A percentile compares a stretch with the other conserved stretches of the same genome.
Conservation (phyloP, 441 rosid species). For the Cnidoscolus chayamansa region DNA sequence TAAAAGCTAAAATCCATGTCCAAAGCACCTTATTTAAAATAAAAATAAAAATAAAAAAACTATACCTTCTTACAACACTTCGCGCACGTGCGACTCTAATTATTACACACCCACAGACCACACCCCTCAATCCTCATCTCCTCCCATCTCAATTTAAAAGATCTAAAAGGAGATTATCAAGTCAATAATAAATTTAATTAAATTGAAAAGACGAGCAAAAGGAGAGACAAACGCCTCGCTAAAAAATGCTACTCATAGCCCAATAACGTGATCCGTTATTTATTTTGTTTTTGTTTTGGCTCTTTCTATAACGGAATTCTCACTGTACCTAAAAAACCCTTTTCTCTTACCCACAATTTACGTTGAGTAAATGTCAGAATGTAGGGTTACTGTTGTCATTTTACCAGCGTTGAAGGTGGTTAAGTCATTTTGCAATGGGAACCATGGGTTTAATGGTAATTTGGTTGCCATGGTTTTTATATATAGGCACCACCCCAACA, state of each 20-base stretch:
- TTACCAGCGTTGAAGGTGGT: not conserved
- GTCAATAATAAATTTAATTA: slow-evolving; percentile 13
- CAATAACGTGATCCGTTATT: slow-evolving; percentile 73
- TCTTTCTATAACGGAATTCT: slow-evolving; percentile 48
- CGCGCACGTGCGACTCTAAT: slow-evolving; percentile 56
- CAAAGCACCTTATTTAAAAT: not conserved
- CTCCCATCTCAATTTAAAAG: not conserved
- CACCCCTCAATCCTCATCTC: no score
- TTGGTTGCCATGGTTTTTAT: slow-evolving; percentile 19
- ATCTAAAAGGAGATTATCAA: slow-evolving; percentile 6
- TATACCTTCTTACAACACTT: slow-evolving; percentile 5
- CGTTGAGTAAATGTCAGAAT: no score
- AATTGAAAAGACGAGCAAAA: not conserved
- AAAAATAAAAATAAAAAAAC: no score
- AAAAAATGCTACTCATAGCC: slow-evolving; percentile 35
- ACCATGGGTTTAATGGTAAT: slow-evolving; percentile 36
- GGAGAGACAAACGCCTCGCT: slow-evolving; percentile 14
- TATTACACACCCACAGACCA: slow-evolving; percentile 33
- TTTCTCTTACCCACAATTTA: no score
- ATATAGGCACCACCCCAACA: slow-evolving; percentile 28
- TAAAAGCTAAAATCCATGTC: slow-evolving; percentile 29
- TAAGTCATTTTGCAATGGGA: slow-evolving; percentile 26
- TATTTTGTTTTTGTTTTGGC: slow-evolving; percentile 20
- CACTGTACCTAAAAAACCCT: slow-evolving; percentile 32
- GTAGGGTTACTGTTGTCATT: slow-evolving; percentile 25